Percentiles rank a stretch among this genome's conserved stretches.
These are phyloP conservation scores for Camellia japonica DNA, from an alignment of 148 eudicot species.

Conservation along the genomic window DNA sequence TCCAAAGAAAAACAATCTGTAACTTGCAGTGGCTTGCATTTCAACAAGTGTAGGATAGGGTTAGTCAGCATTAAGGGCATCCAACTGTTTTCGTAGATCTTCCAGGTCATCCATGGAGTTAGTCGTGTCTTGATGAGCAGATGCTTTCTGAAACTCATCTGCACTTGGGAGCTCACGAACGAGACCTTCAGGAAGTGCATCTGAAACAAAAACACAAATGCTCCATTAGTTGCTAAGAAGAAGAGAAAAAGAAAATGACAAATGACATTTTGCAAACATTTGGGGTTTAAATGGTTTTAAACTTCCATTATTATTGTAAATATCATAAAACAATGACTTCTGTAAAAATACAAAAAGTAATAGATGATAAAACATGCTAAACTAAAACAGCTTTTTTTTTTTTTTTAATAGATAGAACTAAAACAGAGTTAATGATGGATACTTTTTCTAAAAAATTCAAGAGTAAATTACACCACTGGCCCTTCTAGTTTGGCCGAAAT, in stretches of 20 bases:
- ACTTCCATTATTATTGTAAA: not conserved
- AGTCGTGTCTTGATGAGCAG: constrained; percentile 33
- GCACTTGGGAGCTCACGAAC: constrained; percentile 80
- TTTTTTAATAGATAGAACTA: not conserved
- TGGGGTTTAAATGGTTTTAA: not conserved
- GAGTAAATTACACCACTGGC: too few species aligned
- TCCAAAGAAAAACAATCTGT: not conserved
- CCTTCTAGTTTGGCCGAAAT: too few species aligned
- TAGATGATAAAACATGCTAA: not conserved
- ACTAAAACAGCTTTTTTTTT: not conserved
- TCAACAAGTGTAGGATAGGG: not conserved
- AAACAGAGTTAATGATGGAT: not conserved
- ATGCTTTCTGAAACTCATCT: constrained; percentile 39
- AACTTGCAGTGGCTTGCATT: not conserved
- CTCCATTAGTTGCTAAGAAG: not conserved
- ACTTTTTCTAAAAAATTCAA: too few species aligned
- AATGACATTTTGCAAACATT: not conserved
- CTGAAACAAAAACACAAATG: constrained; percentile 26
- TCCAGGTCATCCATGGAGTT: constrained; percentile 69
- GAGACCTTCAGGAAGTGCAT: constrained; percentile 73
- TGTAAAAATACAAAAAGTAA: not conserved
- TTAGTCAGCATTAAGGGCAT: constrained; percentile 67
- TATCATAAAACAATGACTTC: not conserved
- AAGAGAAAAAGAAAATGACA: not conserved
- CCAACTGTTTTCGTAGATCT: constrained; percentile 74